Conservation (phyloP, 2,329 filamentous ascomycete genomes). For the Dactylellina parvicollis region DNA sequence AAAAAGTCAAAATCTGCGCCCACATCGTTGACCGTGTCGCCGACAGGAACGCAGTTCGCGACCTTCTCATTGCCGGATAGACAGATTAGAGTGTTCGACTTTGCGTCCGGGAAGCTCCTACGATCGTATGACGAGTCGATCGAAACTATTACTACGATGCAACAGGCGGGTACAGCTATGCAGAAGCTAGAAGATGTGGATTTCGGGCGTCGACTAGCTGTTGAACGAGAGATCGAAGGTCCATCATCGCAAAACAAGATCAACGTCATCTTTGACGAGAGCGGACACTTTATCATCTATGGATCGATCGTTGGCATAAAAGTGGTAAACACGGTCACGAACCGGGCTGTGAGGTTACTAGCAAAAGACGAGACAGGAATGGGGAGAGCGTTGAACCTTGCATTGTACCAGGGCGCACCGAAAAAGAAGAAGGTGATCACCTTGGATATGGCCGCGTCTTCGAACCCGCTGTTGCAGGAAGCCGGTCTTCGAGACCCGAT, state of each 20-base stretch:
- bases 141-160: conserved; percentile 88
- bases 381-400: conserved; percentile 77
- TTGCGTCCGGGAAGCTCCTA: conserved; percentile 84
- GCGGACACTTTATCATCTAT: conserved; percentile 92
- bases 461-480: conserved; percentile 90
- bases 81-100: conserved; percentile 93
- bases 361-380: conserved; percentile 84
- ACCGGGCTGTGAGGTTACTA: conserved; percentile 88
- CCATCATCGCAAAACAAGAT: conserved; percentile 70
- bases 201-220: conserved; percentile 85
- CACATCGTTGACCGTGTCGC: conserved; percentile 83
- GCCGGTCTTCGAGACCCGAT: conserved; percentile 91
- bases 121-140: conserved; percentile 96
- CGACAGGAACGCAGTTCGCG: conserved; percentile 84
- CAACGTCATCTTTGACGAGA: conserved; percentile 95
- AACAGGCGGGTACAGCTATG: conserved; percentile 85
- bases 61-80: conserved; percentile 92
- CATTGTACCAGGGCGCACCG: conserved; percentile 92
- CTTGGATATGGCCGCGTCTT: conserved; percentile 94
- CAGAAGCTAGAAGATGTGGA: conserved; percentile 88
- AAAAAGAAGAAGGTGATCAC: conserved; percentile 94
- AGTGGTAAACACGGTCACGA: conserved; percentile 94
- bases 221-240: conserved; percentile 85
- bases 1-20: conserved; percentile 92
- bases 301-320: conserved; percentile 92